Evolutionary conservation across 345 rosid species (phyloP).

Genomic region (Arabis alpina): DNA sequence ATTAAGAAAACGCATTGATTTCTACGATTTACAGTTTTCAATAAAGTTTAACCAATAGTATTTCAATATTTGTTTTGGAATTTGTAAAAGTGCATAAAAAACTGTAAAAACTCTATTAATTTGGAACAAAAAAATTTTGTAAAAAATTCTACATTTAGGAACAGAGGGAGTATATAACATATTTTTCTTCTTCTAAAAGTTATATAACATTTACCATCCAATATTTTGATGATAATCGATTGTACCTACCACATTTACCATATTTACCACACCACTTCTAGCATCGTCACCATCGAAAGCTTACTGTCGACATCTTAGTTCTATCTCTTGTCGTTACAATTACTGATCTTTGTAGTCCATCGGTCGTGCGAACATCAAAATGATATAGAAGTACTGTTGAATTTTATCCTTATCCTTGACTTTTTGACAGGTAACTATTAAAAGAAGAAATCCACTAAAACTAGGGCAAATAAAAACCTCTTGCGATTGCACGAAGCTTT

Average conservation of each 20-base stretch:
- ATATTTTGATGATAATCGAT: conserved; percentile 9
- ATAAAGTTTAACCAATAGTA: no score
- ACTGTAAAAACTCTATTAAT: no score
- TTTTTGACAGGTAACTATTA: conserved; percentile 29
- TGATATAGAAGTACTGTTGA: conserved; percentile 37
- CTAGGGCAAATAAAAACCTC: conserved; percentile 33
- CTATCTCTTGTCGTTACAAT: conserved; percentile 41
- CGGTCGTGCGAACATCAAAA: conserved; percentile 31
- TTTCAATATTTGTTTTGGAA: no score
- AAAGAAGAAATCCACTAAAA: conserved; percentile 38
- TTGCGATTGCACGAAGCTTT: conserved; percentile 34
- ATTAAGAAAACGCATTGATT: no score
- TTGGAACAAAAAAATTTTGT: no score
- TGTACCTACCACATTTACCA: conserved; percentile 15
- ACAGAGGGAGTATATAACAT: no score
- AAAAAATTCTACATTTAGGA: no score
- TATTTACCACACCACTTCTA: conserved; percentile 31
- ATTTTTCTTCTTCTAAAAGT: not conserved
- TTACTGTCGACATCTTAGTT: conserved; percentile 33
- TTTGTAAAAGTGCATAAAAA: no score
- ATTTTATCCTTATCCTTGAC: conserved; percentile 40
- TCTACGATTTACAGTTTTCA: no score
- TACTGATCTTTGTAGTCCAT: conserved; percentile 30
- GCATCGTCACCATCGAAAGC: conserved; percentile 29
- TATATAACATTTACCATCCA: conserved; percentile 1